Percentiles rank a stretch among this genome's conserved stretches.
Conservation (phyloP, 305 asterid genomes). For the Rubia tinctorum region DNA sequence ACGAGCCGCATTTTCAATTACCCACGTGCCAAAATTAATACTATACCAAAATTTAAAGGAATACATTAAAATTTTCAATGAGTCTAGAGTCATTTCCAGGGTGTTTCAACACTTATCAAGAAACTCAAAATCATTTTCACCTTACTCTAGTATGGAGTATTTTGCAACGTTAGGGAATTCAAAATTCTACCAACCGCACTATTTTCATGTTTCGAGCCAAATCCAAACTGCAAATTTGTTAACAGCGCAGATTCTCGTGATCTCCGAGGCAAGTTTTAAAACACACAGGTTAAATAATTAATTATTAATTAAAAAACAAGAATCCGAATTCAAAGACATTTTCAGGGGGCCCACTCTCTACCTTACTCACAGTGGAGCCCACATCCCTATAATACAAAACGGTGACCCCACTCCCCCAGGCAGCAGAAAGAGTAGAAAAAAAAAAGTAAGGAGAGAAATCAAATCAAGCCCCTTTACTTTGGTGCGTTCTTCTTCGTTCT, state of each 20-base stretch:
- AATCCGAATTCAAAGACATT: constrained; percentile 25
- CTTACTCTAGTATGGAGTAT: too few relatives aligned
- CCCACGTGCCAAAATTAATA: too few relatives aligned
- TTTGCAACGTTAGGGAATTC: too few relatives aligned
- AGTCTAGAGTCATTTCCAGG: too few relatives aligned
- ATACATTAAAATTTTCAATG: too few relatives aligned
- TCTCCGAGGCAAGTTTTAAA: not conserved
- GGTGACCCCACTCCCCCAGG: constrained; percentile 14
- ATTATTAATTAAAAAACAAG: not conserved
- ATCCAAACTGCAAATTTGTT: too few relatives aligned
- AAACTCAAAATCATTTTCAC: too few relatives aligned
- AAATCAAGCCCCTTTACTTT: constrained; percentile 4
- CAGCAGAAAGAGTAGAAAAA: not conserved
- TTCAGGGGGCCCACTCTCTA: constrained; percentile 19
- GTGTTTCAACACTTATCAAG: too few relatives aligned
- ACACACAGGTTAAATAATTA: not conserved
- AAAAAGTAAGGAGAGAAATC: not conserved
- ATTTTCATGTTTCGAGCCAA: too few relatives aligned
- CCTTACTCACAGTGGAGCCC: constrained; percentile 16
- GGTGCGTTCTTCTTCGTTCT: not conserved
- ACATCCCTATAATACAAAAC: constrained; percentile 7
- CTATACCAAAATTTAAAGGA: too few relatives aligned
- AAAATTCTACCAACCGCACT: too few relatives aligned
- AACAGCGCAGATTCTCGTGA: not conserved
- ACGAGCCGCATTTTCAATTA: too few relatives aligned